Evolutionary conservation across 139 green algal genomes (phyloP), one percentile per base, ranked within the genome.

Genomic region (Micromonas pusilla): DNA sequence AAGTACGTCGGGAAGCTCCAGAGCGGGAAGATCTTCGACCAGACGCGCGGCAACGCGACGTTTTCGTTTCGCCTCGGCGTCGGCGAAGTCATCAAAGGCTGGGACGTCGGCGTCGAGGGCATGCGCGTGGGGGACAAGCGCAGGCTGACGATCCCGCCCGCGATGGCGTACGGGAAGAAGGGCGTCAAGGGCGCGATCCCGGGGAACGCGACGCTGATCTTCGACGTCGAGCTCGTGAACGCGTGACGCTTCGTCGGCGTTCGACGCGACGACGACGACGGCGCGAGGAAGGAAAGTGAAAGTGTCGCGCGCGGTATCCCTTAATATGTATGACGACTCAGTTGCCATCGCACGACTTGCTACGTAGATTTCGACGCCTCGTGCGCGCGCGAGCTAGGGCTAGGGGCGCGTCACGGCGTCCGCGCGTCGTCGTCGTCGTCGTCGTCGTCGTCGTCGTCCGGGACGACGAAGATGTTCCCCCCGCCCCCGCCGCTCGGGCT

Each of bases 21-120:
- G 39, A 95, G 85, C 70, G 91, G 91, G 72, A 94, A 94, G 80
- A 82, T 96, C 13, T 97, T 97, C 78, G 93, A 97, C 84, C 71
- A 89, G 80, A 96, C 79, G 52, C 87, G 86, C 26, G 85, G 86
- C 67, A 91, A 81, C 34, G 75, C 86, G 66, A 86, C 88, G 34
- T 97, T 97, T 76, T 62, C 72, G 20, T 97, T 97, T 86, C 85
- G 93, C 21, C 81, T 97, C 16, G 93, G 92, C 83, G 78, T 85
- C 21, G 81, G 81, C 72, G 81, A 85, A 39, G 81, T 85, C 52
- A 86, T 84, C 34, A 80, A 83, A 64, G 82, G 79, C 45, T 86
- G 82, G 79, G 79, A 86, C 70, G 53, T 75, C 6, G 79, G 79
- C 64, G 72, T 86, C 28, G 34, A 70, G 39, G 84, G 84, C 36